These are phyloP conservation scores for Pythium rishiriense DNA, from an alignment of 352 stramenopile genomes.

Conservation along the genomic window DNA sequence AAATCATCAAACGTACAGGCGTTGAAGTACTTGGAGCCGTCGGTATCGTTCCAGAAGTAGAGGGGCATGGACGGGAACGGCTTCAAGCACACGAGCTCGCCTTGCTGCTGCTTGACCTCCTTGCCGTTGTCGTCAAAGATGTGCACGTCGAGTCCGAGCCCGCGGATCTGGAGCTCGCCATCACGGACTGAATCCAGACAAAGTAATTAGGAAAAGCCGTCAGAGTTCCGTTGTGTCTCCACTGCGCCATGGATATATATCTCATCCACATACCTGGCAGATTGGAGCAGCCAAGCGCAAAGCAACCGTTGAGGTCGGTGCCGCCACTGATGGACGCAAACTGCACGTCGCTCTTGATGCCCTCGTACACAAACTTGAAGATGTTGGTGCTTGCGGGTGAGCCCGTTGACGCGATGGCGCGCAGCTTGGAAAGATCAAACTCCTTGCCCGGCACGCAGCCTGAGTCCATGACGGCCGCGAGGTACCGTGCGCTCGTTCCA, in stretches of 20 bases:
- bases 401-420: constrained; percentile 68
- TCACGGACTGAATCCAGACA: constrained; percentile 75
- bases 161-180: constrained; percentile 78
- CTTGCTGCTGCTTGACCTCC: constrained; percentile 46
- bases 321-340: constrained; percentile 83
- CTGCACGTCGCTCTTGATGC: constrained; percentile 76
- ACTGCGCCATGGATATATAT: too few relatives aligned
- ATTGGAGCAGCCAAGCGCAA: constrained; percentile 72
- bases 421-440: constrained; percentile 68
- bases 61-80: constrained; percentile 87
- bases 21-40: constrained; percentile 72
- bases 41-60: constrained; percentile 77
- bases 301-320: constrained; percentile 84
- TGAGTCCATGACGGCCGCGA: constrained; percentile 74
- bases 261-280: constrained; percentile 61
- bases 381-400: constrained; percentile 78
- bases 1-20: constrained; percentile 62
- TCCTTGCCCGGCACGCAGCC: constrained; percentile 57
- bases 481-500: constrained; percentile 72
- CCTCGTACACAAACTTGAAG: constrained; percentile 79
- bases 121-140: constrained; percentile 71
- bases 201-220: too few relatives aligned
- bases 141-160: constrained; percentile 75
- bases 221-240: too few relatives aligned
- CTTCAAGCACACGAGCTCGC: constrained; percentile 69